A percentile compares a stretch with the other conserved stretches of the same genome.
These are phyloP conservation scores for Globisporangium viniferum DNA, from an alignment of 352 stramenopile species.

Conservation along the genomic window DNA sequence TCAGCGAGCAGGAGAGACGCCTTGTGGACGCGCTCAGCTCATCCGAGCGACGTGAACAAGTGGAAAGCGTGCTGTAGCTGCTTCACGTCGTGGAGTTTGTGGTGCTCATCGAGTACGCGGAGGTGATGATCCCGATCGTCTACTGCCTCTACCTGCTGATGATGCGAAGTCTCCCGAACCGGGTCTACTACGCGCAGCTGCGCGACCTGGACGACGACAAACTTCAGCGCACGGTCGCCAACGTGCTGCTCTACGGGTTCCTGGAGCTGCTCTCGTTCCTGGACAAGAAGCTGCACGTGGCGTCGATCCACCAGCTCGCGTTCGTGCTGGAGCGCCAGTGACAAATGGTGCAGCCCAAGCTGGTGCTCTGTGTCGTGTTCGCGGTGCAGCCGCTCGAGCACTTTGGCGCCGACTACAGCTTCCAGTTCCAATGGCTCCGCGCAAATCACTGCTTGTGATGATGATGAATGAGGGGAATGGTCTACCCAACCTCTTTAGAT, in stretches of 20 bases:
- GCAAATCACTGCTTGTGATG: not conserved
- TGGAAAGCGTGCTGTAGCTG: constrained; percentile 3
- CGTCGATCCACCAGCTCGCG: constrained; percentile 20
- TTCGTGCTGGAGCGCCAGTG: constrained; percentile 35
- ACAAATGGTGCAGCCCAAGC: constrained; percentile 26
- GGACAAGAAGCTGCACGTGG: constrained; percentile 17
- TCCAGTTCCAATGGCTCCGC: constrained; percentile 3
- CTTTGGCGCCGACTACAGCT: constrained; percentile 20
- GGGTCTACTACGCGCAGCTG: constrained; percentile 27
- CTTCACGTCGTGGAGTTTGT: constrained; percentile 13
- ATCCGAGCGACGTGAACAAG: not conserved
- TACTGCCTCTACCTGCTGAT: constrained; percentile 6
- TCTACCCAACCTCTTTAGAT: too few species aligned
- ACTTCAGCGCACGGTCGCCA: constrained; percentile 6
- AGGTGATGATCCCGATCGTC: constrained; percentile 17
- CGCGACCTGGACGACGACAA: constrained; percentile 12
- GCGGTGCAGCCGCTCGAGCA: constrained; percentile 31
- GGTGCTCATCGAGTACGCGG: constrained; percentile 16
- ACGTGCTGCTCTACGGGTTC: constrained; percentile 26
- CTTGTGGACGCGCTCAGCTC: not conserved
- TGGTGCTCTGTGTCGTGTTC: constrained; percentile 37
- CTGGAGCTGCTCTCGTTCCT: constrained; percentile 37
- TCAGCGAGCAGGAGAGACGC: not conserved
- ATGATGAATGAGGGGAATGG: too few species aligned
- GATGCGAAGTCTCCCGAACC: constrained; percentile 25